Percentiles rank a stretch among this genome's conserved stretches.
Evolutionary conservation across 73 alveolate genomes (phyloP).

Genomic region (Paraurostyla sp.): DNA sequence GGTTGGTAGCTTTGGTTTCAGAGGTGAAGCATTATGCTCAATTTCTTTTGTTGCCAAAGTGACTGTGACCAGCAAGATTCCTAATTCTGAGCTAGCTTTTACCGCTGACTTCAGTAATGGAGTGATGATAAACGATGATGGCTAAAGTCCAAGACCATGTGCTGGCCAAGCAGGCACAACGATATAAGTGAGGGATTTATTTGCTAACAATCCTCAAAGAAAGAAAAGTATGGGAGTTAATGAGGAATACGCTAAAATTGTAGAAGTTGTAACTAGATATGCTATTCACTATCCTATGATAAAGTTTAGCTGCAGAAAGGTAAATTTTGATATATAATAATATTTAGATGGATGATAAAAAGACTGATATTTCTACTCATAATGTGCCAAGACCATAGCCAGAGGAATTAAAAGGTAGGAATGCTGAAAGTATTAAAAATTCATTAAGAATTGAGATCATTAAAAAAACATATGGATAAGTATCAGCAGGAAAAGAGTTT

Average conservation of each 20-base stretch:
- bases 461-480: neutral
- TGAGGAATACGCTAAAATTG: conserved; percentile 76
- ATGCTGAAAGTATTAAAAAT: neutral
- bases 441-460: conserved; percentile 40
- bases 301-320: conserved; percentile 61
- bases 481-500: conserved; percentile 39
- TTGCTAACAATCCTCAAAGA: conserved; percentile 79
- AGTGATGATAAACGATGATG: conserved; percentile 71
- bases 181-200: conserved; percentile 74
- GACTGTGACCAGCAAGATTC: conserved; percentile 85
- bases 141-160: conserved; percentile 66
- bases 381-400: neutral
- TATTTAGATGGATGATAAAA: conserved; percentile 57
- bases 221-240: conserved; percentile 60
- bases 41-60: conserved; percentile 92
- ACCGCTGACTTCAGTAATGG: conserved; percentile 80
- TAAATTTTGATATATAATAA: neutral
- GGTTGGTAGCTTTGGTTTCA: conserved; percentile 94
- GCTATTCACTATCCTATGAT: conserved; percentile 78
- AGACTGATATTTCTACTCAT: conserved; percentile 48
- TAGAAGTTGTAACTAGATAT: conserved; percentile 82
- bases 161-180: conserved; percentile 80
- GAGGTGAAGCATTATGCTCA: conserved; percentile 99
- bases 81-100: conserved; percentile 83
- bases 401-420: neutral